Base-by-base conservation (phyloP, 2,329 filamentous ascomycete genomes). In the Colletotrichum viniferum region DNA sequence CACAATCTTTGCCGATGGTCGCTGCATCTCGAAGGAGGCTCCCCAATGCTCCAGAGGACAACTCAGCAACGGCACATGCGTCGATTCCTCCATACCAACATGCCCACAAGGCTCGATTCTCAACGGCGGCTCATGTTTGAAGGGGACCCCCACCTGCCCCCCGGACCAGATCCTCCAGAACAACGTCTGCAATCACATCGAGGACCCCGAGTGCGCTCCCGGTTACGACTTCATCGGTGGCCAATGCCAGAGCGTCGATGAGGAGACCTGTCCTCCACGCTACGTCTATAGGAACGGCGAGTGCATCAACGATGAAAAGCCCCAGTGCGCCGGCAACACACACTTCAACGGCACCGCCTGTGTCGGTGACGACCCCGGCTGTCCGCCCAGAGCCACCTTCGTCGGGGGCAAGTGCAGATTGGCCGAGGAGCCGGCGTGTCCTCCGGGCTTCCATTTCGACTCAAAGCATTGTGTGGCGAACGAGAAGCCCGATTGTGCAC, bases 11-110 rank as follows among this genome's bases (percentile, higher is more conserved):
- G 58, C 4, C n/a, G 58, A 1, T 1, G n/a, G 8, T 3, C 58
- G 58, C 0, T 62, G 58, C 0, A 34, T 62, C 0, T 62, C 58
- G 2, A 36, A 0, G 0, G 26, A 21, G 0, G 0, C n/a, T 9
- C 58, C 58, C 0, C 18, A 36, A 0, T 36, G 58, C 14, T 4
- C 13, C 6, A 1, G 36, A 4, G 58, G 58, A 2, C 58, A 62
- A 0, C 1, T 62, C 0, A 62, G 58, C 58, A 62, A 62, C 26
- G 30, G 58, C 2, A 21, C 28, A 5, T 62, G 58, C 30, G 1
- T 62, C 12, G 30, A 0, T 6, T 13, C 7, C 6, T 8, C 13
- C 6, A 10, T 0, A 0, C 58, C 58, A 2, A 21, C 14, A 4
- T 62, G 58, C 16, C 28, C 28, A 0, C 28, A 4, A 2, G 58